phyloP scores from a whole-genome alignment of 169 alveolate genomes.

The Plasmodium coatneyi region DNA sequence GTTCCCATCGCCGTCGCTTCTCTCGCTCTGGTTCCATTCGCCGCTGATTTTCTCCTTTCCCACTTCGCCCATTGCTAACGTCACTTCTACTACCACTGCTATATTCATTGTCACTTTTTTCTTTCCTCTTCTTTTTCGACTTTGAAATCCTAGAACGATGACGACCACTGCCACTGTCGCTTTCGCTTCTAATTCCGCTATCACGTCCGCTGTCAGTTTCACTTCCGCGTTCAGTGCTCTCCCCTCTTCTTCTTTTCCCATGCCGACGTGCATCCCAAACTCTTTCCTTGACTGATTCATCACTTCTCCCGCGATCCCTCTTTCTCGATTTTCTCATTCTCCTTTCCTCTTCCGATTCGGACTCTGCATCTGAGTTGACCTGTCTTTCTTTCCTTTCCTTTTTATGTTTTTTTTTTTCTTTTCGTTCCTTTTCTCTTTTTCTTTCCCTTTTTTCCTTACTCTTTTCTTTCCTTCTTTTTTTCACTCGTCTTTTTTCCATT shows the following conservation, averaged over 20 bases:
- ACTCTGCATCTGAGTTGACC: neutral
- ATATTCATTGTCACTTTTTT: neutral
- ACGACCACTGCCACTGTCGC: neutral
- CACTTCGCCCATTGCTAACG: neutral
- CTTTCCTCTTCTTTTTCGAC: neutral
- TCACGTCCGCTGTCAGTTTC: neutral
- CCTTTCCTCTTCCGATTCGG: neutral
- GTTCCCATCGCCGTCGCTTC: neutral
- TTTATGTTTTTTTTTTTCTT: neutral
- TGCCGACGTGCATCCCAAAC: neutral
- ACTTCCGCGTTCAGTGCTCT: neutral
- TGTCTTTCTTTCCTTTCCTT: neutral
- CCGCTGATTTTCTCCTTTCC: neutral
- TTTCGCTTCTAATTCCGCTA: neutral
- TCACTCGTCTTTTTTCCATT: neutral
- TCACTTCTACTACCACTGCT: neutral
- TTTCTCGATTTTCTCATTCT: neutral
- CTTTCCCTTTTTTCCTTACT: conserved; percentile 2
- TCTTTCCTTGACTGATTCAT: neutral
- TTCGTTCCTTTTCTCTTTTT: conserved; percentile 5
- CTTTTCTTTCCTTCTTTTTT: neutral
- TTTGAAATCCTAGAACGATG: neutral
- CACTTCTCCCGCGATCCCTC: neutral
- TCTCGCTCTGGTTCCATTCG: neutral
- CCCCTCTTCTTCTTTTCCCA: neutral